Evolutionary conservation across 2,329 filamentous ascomycete species (phyloP), one percentile per base, ranked within the genome.

Genomic region (Neoarthrinium moseri): DNA sequence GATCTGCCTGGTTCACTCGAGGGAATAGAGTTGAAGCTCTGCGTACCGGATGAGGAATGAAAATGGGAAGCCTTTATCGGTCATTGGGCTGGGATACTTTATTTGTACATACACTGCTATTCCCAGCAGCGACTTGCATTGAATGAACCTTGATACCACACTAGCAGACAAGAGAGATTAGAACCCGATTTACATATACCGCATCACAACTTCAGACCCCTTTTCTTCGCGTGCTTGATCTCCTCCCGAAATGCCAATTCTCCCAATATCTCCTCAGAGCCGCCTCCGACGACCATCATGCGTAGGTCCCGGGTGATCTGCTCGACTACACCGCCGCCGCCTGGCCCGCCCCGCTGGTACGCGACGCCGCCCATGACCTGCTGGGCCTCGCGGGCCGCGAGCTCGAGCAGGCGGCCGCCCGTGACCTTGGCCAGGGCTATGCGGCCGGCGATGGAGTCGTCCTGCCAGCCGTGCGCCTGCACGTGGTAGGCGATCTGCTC

Each of bases 401-500:
- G 64, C 55, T 77, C 73, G 18, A 76, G 47, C 5, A 74, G 67
- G 12, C 66, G 58, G 0, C 72, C 73, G 1, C 71, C 72, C 23
- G 70, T 64, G 2, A 75, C 70, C 50, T 77, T 77, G 18, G 51
- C 51, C 47, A 59, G 46, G 8, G 58, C 57, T 12, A 61, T 55
- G 4, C 47, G 48, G 0, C 57, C 58, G 2, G 57, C 57, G 26
- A 59, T 49, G 11, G 56, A 61, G 52, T 60, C 58, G 61, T 40
- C 69, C 54, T 38, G 45, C 53, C 49, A 53, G 8, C 52, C 55
- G 43, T 46, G 46, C 7, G 18, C 33, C 38, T 75, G 67, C 24
- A 78, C 64, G 40, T 77, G 74, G 54, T 75, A 77, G 4, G 76
- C 77, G 6, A 82, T 65, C 54, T 82, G 77, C 52, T 83, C 79